Conservation (phyloP, 2,329 filamentous ascomycete genomes). For the Fusarium sp. region DNA sequence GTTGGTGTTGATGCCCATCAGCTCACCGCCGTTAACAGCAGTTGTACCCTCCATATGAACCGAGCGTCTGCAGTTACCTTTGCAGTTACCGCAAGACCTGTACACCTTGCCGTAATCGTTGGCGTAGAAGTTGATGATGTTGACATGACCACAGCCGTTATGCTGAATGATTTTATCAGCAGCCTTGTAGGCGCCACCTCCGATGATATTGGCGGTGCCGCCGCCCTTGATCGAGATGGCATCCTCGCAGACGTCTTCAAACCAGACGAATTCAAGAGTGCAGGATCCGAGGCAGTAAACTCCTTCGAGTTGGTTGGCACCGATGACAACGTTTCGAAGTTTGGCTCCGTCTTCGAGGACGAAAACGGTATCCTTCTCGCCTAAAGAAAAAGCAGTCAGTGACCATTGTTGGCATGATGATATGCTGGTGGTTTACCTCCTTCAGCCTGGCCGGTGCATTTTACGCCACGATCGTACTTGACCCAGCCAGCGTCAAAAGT, state of each 20-base stretch:
- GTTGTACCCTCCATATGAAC: conserved; percentile 59
- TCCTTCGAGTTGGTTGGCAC: conserved; percentile 58
- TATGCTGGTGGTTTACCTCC: conserved; percentile 48
- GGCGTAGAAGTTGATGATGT: conserved; percentile 53
- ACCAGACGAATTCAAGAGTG: conserved; percentile 62
- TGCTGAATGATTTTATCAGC: conserved; percentile 61
- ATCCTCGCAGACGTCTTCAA: conserved; percentile 59
- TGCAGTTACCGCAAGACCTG: conserved; percentile 45
- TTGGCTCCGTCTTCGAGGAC: conserved; percentile 56
- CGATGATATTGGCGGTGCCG: conserved; percentile 53
- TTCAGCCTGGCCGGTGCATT: conserved; percentile 57
- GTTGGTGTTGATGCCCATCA: conserved; percentile 58
- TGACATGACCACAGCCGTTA: conserved; percentile 59
- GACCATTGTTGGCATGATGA: rapidly evolving
- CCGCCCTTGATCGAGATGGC: conserved; percentile 40
- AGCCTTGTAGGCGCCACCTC: conserved; percentile 59
- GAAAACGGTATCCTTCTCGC: conserved; percentile 54
- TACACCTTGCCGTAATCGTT: conserved; percentile 60
- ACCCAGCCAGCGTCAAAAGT: conserved; percentile 50
- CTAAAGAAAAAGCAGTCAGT: neutral
- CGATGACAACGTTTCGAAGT: conserved; percentile 60
- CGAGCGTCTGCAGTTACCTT: conserved; percentile 53
- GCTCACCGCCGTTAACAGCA: conserved; percentile 55
- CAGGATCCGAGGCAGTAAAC: conserved; percentile 59
- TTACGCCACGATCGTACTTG: conserved; percentile 55